Conservation (phyloP, 192 early-diverging fungal species). For the Umbelopsis isabellina region DNA sequence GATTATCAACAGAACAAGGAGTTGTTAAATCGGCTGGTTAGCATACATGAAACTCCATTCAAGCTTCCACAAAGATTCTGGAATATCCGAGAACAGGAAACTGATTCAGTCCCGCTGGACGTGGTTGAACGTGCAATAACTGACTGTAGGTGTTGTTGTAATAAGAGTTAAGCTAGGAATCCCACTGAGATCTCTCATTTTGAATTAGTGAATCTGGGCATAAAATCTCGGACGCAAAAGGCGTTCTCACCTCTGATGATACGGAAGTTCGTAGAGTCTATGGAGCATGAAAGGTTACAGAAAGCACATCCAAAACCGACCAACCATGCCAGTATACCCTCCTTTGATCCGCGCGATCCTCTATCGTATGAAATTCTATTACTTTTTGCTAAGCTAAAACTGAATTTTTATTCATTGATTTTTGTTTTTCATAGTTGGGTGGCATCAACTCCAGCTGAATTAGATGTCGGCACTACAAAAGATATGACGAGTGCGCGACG, state of each 20-base stretch:
- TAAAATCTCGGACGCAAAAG: constrained; percentile 9
- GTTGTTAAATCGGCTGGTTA: neutral
- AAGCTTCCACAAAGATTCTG: constrained; percentile 12
- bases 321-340: neutral
- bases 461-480: neutral
- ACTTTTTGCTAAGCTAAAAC: too few species aligned
- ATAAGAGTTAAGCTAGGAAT: neutral
- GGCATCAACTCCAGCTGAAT: neutral
- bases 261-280: constrained; percentile 1
- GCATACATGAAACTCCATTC: constrained; percentile 21
- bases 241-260: neutral
- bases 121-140: neutral
- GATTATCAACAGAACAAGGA: constrained; percentile 10
- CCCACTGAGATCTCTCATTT: neutral
- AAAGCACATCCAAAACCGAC: neutral
- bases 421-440: neutral
- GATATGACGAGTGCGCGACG: neutral
- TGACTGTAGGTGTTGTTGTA: neutral
- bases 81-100: neutral
- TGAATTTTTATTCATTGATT: neutral
- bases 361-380: neutral
- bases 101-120: constrained; percentile 1
- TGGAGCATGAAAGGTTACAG: constrained; percentile 8
- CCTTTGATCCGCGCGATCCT: neutral
- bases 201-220: constrained; percentile 1